These are phyloP conservation scores for Monascus ruber DNA, from an alignment of 2,329 filamentous ascomycete species.

Conservation along the genomic window DNA sequence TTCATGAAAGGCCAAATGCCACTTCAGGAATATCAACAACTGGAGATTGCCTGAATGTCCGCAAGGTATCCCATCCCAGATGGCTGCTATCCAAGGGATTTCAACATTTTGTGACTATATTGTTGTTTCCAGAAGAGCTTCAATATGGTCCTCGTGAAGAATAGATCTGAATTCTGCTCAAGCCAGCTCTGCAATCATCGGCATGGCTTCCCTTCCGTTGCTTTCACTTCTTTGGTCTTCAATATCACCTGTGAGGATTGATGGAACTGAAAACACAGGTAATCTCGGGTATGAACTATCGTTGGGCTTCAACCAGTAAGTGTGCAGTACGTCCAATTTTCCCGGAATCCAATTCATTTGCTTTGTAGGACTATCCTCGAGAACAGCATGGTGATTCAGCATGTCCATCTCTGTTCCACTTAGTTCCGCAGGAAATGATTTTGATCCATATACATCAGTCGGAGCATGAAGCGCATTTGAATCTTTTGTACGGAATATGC, in stretches of 20 bases:
- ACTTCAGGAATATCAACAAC: too few relatives aligned
- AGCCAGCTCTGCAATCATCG: slow-evolving; percentile 19
- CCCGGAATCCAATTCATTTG: slow-evolving; percentile 23
- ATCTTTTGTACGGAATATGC: slow-evolving; percentile 20
- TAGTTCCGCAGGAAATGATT: too few relatives aligned
- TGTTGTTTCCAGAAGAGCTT: too few relatives aligned
- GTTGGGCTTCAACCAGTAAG: slow-evolving; percentile 19
- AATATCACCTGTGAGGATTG: slow-evolving; percentile 12
- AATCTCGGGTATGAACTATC: slow-evolving; percentile 17
- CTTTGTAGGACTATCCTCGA: slow-evolving; percentile 7
- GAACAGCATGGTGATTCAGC: slow-evolving; percentile 3
- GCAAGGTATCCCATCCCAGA: too few relatives aligned
- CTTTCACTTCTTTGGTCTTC: slow-evolving; percentile 3
- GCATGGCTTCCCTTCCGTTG: slow-evolving; percentile 6
- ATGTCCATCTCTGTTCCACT: too few relatives aligned
- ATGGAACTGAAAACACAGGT: slow-evolving; percentile 19
- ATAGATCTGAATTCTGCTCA: not conserved
- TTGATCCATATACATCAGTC: too few relatives aligned
- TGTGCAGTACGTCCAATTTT: slow-evolving; percentile 14
- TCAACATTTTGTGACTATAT: too few relatives aligned
- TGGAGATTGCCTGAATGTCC: too few relatives aligned
- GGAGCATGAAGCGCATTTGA: slow-evolving; percentile 6
- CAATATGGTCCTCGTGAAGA: not conserved
- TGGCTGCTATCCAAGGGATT: too few relatives aligned
- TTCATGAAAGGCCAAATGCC: too few relatives aligned